Evolutionary conservation across 2,329 filamentous ascomycete species (phyloP).

Genomic region (Monosporascus sp.): DNA sequence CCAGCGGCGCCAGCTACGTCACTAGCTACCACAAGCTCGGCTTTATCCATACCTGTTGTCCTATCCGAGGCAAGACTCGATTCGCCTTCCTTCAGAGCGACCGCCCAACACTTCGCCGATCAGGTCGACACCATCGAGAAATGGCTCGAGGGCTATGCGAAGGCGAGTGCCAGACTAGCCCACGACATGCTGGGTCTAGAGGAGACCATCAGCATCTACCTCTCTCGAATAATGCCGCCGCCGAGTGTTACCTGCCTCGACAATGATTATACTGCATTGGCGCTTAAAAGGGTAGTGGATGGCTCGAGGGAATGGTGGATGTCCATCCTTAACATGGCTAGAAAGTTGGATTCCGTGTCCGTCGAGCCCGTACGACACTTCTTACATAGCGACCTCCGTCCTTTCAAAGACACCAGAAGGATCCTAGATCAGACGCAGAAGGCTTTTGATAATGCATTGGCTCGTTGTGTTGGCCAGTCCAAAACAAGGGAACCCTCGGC

Average conservation of each 20-base stretch:
- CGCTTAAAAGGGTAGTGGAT: constrained; percentile 79
- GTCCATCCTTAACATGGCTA: constrained; percentile 66
- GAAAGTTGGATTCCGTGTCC: constrained; percentile 69
- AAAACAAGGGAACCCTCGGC: constrained; percentile 93
- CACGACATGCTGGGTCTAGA: constrained; percentile 70
- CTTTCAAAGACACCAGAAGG: constrained; percentile 80
- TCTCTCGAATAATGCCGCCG: constrained; percentile 71
- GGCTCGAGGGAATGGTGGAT: constrained; percentile 85
- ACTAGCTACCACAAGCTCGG: constrained; percentile 17
- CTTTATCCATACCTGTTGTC: constrained; percentile 63
- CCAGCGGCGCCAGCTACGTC: constrained; percentile 12
- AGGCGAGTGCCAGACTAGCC: constrained; percentile 49
- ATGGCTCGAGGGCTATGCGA: constrained; percentile 70
- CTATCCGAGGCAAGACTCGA: constrained; percentile 95
- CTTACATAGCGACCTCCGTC: constrained; percentile 70
- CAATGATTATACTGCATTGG: constrained; percentile 88
- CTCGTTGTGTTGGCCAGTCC: constrained; percentile 76
- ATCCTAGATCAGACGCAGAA: constrained; percentile 76
- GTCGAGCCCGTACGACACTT: constrained; percentile 80
- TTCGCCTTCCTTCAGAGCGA: constrained; percentile 90
- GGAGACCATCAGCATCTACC: constrained; percentile 69
- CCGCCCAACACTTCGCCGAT: constrained; percentile 79
- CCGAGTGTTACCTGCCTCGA: constrained; percentile 76
- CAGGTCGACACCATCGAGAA: constrained; percentile 86
- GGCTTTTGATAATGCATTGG: constrained; percentile 73